Conservation (phyloP, 768 basidiomycete genomes). For the Tulasnella sp. region DNA sequence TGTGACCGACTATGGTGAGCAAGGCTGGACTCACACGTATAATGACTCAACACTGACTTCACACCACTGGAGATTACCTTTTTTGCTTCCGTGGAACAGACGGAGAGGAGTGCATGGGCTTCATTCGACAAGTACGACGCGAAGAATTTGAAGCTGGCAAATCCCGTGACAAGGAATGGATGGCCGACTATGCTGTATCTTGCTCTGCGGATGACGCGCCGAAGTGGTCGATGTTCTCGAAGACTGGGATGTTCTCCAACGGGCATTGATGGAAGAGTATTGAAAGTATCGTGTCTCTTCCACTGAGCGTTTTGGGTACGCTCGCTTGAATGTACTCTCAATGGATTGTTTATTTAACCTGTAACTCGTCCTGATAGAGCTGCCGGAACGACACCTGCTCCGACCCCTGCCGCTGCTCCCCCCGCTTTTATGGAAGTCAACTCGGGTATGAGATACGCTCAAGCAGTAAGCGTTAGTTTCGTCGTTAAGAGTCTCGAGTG, state of each 20-base stretch:
- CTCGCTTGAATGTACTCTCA: background rate
- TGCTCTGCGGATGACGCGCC: background rate
- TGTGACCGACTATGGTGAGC: background rate
- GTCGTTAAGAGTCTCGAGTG: background rate
- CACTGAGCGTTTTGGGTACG: background rate
- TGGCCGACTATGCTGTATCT: conserved; percentile 1
- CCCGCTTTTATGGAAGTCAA: too few species aligned
- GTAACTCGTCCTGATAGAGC: background rate
- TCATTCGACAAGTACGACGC: conserved; percentile 11
- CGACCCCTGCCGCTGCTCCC: background rate
- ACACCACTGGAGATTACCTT: background rate
- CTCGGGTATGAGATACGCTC: too few species aligned
- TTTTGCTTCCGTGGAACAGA: background rate
- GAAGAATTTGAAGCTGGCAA: background rate
- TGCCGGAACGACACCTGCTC: background rate
- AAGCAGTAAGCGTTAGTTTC: too few species aligned
- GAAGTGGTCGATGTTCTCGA: background rate
- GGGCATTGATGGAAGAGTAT: background rate
- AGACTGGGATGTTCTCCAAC: background rate
- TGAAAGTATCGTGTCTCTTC: background rate
- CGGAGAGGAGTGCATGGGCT: conserved; percentile 6
- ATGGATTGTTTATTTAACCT: background rate
- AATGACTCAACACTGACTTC: background rate
- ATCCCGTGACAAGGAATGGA: conserved; percentile 21
- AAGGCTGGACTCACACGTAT: too few species aligned